These are phyloP conservation scores for Aspergillus pseudoterreus DNA, from an alignment of 2,329 filamentous ascomycete genomes.

Conservation along the genomic window DNA sequence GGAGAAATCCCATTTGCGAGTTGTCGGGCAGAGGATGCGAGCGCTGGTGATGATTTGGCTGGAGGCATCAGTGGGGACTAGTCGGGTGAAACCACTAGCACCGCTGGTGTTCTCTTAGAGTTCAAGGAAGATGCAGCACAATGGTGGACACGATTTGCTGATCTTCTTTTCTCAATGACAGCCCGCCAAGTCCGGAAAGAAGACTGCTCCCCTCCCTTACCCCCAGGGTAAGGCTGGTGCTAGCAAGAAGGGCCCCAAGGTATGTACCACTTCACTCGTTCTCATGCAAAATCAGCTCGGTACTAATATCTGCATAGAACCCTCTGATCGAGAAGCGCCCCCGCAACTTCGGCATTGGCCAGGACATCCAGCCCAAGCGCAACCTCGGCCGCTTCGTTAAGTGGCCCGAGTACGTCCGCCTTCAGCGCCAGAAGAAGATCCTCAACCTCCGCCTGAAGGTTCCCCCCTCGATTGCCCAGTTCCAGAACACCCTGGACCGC, in stretches of 20 bases:
- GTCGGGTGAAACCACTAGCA: constrained; percentile 51
- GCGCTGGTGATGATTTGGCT: constrained; percentile 49
- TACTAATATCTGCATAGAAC: constrained; percentile 60
- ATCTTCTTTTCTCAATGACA: constrained; percentile 99
- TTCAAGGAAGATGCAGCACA: constrained; percentile 73
- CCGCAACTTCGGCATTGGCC: constrained; percentile 97
- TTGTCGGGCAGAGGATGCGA: constrained; percentile 22
- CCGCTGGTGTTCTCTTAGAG: constrained; percentile 70
- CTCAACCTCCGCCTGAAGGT: constrained; percentile 98
- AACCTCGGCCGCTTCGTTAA: constrained; percentile 98
- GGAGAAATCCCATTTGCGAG: not conserved
- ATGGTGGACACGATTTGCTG: constrained; percentile 77
- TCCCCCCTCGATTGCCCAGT: constrained; percentile 93
- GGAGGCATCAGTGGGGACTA: constrained; percentile 42
- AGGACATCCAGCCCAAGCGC: constrained; percentile 95
- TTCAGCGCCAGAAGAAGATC: constrained; percentile 94
- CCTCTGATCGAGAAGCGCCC: constrained; percentile 97
- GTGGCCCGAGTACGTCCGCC: constrained; percentile 99
- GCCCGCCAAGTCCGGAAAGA: constrained; percentile 98
- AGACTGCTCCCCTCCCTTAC: constrained; percentile 95
- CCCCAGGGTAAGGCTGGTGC: constrained; percentile 82
- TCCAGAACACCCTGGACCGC: constrained; percentile 94
- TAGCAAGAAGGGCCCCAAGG: constrained; percentile 94
- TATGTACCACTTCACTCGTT: constrained; percentile 48
- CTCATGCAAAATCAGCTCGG: constrained; percentile 8